Conservation (phyloP, 2,329 filamentous ascomycete genomes). For the Tolypocladium tundrense region DNA sequence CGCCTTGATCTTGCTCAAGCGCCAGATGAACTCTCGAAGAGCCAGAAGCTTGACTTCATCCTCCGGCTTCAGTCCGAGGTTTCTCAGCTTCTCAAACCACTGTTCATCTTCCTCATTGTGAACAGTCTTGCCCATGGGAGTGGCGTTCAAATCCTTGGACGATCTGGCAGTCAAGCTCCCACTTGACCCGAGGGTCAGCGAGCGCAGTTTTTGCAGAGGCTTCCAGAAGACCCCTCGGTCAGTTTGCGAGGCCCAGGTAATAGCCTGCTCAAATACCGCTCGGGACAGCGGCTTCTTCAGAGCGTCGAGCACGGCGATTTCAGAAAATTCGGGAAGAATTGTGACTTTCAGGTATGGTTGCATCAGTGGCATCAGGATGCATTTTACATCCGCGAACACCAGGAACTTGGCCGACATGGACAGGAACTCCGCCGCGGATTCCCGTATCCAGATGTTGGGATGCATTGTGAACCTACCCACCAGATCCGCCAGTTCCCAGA, state of each 20-base stretch:
- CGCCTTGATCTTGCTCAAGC: slow-evolving; percentile 61
- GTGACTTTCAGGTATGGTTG: slow-evolving; percentile 71
- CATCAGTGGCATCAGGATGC: slow-evolving; percentile 72
- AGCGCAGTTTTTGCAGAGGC: slow-evolving; percentile 55
- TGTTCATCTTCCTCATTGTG: slow-evolving; percentile 91
- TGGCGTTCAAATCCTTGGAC: slow-evolving; percentile 43
- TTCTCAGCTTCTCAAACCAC: slow-evolving; percentile 78
- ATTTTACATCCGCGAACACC: slow-evolving; percentile 63
- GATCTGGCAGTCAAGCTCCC: slow-evolving; percentile 41
- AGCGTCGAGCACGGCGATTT: slow-evolving; percentile 66
- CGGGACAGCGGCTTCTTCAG: slow-evolving; percentile 74
- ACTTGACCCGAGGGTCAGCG: slow-evolving; percentile 52
- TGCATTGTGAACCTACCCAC: slow-evolving; percentile 82
- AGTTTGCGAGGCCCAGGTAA: slow-evolving; percentile 74
- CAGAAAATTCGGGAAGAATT: slow-evolving; percentile 55
- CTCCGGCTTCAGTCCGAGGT: slow-evolving; percentile 68
- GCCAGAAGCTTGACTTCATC: slow-evolving; percentile 86
- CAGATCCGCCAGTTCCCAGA: slow-evolving; percentile 80
- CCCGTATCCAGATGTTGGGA: slow-evolving; percentile 89
- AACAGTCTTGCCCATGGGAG: slow-evolving; percentile 50
- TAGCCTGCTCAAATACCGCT: slow-evolving; percentile 71
- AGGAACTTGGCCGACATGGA: slow-evolving; percentile 66
- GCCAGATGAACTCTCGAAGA: slow-evolving; percentile 85
- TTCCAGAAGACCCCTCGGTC: slow-evolving; percentile 87
- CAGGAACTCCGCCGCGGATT: slow-evolving; percentile 78